These are phyloP conservation scores for Pueraria montana DNA, from an alignment of 306 rosid genomes.

Conservation along the genomic window DNA sequence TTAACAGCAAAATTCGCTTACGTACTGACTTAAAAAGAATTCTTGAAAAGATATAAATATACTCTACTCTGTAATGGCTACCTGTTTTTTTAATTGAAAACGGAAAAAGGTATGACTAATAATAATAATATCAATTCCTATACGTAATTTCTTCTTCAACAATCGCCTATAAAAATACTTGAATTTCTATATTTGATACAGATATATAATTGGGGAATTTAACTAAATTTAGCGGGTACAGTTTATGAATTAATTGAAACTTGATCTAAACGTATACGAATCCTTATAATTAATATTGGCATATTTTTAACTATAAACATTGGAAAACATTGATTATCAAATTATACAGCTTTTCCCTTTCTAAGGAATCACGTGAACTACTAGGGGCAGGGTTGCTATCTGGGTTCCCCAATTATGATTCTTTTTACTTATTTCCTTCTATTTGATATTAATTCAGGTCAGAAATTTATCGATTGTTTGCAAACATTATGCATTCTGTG, in stretches of 20 bases:
- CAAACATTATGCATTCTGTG: not conserved
- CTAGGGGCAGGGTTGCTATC: not conserved
- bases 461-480: not conserved
- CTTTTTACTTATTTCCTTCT: not conserved
- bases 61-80: not conserved
- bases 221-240: not conserved
- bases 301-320: not conserved
- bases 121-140: not conserved
- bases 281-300: not conserved
- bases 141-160: not conserved
- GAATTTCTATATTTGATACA: not conserved
- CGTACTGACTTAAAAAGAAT: too few species aligned
- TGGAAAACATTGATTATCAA: too few species aligned
- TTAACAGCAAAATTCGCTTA: too few species aligned
- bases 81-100: not conserved
- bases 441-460: not conserved
- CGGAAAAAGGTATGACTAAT: not conserved
- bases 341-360: not conserved
- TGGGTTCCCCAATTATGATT: not conserved
- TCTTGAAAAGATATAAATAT: not conserved
- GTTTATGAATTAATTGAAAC: not conserved
- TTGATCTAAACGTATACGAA: not conserved
- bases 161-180: not conserved
- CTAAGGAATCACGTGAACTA: conserved; percentile 41
- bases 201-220: not conserved